Conservation (phyloP, 768 basidiomycete species). For the Lyophyllum decastes region DNA sequence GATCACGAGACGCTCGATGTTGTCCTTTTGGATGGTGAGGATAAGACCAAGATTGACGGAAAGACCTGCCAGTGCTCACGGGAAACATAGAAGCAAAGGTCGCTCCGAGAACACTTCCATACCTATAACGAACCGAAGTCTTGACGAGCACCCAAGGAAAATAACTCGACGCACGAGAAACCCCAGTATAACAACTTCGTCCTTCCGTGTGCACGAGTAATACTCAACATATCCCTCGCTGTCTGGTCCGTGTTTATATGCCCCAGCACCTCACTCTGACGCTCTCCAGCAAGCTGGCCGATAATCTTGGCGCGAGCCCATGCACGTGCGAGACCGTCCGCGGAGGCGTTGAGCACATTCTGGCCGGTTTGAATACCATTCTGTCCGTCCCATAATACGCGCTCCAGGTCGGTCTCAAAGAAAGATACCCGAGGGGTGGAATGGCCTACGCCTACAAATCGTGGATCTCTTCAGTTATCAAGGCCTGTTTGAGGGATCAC, state of each 20-base stretch:
- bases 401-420: constrained; percentile 35
- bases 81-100: constrained; percentile 31
- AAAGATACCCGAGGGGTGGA: constrained; percentile 36
- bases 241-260: constrained; percentile 39
- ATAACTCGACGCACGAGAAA: constrained; percentile 21
- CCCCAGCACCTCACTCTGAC: constrained; percentile 25
- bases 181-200: constrained; percentile 36
- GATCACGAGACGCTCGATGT: constrained; percentile 37
- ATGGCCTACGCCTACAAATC: constrained; percentile 29
- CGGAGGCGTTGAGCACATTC: constrained; percentile 22
- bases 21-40: constrained; percentile 26
- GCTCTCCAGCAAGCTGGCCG: constrained; percentile 33
- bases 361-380: not conserved
- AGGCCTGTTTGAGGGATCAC: no score
- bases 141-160: not conserved
- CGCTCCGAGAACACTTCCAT: constrained; percentile 27
- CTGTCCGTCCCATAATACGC: constrained; percentile 25
- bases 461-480: no score
- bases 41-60: not conserved
- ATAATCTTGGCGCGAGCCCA: constrained; percentile 34
- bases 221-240: constrained; percentile 39
- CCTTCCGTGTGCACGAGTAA: constrained; percentile 30
- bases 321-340: constrained; percentile 24
- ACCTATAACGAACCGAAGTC: constrained; percentile 10
- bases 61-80: constrained; percentile 12